Evolutionary conservation across 805 yeast species (phyloP).

Genomic region (Saccharomycopsis sp.): DNA sequence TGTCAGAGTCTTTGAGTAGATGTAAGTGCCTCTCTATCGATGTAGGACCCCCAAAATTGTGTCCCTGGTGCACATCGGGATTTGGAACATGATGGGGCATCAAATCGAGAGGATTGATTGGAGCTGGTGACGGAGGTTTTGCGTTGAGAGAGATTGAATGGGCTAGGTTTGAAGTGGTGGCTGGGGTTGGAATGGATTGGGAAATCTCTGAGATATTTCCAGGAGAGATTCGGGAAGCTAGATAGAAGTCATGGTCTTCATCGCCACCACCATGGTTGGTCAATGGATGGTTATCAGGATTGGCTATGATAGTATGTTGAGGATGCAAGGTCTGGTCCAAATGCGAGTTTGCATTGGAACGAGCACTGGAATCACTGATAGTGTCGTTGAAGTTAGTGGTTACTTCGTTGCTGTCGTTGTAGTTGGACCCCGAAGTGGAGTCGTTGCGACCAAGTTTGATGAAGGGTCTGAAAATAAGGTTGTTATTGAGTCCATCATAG

Average conservation of each 20-base stretch:
- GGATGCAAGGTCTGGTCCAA: background rate
- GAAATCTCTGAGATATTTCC: background rate
- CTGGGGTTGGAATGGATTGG: background rate
- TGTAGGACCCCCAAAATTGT: background rate
- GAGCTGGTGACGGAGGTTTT: too few species aligned
- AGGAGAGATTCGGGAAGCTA: background rate
- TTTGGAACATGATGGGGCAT: background rate
- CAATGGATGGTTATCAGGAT: background rate
- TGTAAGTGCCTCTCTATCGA: background rate
- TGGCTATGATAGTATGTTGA: background rate
- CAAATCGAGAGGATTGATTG: background rate
- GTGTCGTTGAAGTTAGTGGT: background rate
- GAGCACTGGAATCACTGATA: background rate
- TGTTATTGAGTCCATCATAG: conserved; percentile 21
- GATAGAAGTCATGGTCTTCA: background rate
- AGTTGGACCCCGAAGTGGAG: background rate
- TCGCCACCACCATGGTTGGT: background rate
- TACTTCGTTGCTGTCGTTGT: background rate
- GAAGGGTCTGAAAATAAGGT: conserved; percentile 18
- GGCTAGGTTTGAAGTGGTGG: too few species aligned
- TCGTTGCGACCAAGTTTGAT: conserved; percentile 15
- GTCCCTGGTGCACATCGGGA: background rate
- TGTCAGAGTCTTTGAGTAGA: background rate
- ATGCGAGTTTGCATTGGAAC: background rate
- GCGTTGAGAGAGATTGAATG: too few species aligned